Evolutionary conservation across 202 grass and related monocot genomes (phyloP).

Genomic region (Thinopyrum obtusiflorum): DNA sequence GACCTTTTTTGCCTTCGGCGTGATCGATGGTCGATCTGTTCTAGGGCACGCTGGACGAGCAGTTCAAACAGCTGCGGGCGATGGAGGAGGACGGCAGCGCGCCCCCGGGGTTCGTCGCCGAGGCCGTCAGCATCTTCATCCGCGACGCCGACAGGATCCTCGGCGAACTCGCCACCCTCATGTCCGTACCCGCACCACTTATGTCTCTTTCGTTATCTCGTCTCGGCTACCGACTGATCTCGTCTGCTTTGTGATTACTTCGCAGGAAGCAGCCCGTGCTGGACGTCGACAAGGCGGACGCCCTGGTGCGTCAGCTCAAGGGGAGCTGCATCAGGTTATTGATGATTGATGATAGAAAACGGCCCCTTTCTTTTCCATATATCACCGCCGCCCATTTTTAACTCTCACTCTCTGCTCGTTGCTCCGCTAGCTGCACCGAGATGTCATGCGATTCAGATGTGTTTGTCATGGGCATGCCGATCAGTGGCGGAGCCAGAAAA

Average conservation of each 20-base stretch:
- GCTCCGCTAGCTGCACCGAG: too few species aligned
- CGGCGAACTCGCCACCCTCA: not conserved
- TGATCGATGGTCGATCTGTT: not conserved
- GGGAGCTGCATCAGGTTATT: conserved; percentile 74
- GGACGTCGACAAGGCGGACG: conserved; percentile 48
- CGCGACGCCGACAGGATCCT: not conserved
- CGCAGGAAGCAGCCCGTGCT: not conserved
- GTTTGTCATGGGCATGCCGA: too few species aligned
- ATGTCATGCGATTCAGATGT: too few species aligned
- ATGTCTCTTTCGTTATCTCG: too few species aligned
- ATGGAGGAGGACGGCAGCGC: not conserved
- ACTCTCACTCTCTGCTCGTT: not conserved
- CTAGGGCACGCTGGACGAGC: not conserved
- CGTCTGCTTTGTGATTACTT: not conserved
- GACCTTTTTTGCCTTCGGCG: not conserved
- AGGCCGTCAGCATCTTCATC: not conserved
- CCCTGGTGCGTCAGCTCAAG: conserved; percentile 68
- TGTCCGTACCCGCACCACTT: not conserved
- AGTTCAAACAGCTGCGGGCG: not conserved
- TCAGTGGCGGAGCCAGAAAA: too few species aligned
- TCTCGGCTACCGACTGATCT: not conserved
- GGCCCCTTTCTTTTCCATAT: not conserved
- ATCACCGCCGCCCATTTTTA: not conserved
- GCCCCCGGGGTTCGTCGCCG: not conserved
- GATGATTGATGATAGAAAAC: not conserved